Base-by-base conservation (phyloP, 768 basidiomycete species). In the Suillus spraguei region DNA sequence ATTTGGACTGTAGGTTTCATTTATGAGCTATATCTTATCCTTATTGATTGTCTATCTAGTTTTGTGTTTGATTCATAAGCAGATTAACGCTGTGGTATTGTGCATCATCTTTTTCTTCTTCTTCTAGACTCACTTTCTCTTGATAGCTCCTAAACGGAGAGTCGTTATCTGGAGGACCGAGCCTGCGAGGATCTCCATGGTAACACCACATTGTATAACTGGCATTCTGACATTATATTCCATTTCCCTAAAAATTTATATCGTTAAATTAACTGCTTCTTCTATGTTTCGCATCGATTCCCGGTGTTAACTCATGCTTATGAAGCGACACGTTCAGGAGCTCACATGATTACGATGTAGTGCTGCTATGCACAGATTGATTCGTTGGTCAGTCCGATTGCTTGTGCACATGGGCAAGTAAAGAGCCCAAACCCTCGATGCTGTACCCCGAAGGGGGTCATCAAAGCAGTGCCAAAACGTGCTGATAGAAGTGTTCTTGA, bases 1-100 rank as follows among this genome's bases (percentile, higher is more conserved):
- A 97, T 77, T 76, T 89, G 6, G 94, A 97, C 73, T 95, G 95
- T 97, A 70, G 66, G 88, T 81, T 53, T 50, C 24, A 44, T 61
- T 54, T 54, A 59, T 54, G 39, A 32, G 39, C 38, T 35, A 32
- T 16, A 9, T 55, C n/a, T 47, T 17, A 22, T 42, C 39, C 22
- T 59, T 11, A 53, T 24, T 22, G 32, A 54, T 35, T 53, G 20
- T 49, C 44, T 28, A 52, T 38, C 28, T 60, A 76, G 75, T 71
- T 60, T 72, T 76, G 36, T 76, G 75, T 60, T 71, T 76, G 59
- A 65, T 75, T 60, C 75, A 76, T 63, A 73, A 77, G 62, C 75
- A 76, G 33, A 76, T 76, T 56, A 66, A 54, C 59, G 63, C 55
- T 50, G 76, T 65, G 66, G 75, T 76, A 61, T 13, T 35, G 74